Evolutionary conservation across 1,284 basidiomycete species (phyloP).

Genomic region (Malassezia pachydermatis): DNA sequence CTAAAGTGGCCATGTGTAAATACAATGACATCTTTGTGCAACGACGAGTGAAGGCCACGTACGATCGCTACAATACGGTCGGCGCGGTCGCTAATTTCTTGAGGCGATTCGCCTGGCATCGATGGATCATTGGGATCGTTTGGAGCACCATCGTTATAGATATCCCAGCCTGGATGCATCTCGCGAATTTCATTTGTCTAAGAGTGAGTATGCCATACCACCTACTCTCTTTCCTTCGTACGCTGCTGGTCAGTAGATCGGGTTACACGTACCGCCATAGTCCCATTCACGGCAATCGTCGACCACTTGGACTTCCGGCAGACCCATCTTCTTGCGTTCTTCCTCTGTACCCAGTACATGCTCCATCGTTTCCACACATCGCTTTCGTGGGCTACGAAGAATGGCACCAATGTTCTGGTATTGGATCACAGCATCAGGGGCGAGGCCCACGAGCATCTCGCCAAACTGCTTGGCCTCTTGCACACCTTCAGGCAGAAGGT

Average conservation of each 20-base stretch:
- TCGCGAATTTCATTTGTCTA: conserved; percentile 34
- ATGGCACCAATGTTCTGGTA: conserved; percentile 32
- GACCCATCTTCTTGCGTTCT: conserved; percentile 13
- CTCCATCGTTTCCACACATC: conserved; percentile 35
- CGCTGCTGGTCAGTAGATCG: conserved; percentile 6
- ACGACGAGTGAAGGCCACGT: conserved; percentile 27
- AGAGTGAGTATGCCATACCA: not conserved
- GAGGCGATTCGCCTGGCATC: conserved; percentile 36
- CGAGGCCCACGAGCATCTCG: conserved; percentile 31
- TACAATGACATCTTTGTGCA: conserved; percentile 36
- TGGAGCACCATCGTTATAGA: conserved; percentile 41
- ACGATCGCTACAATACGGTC: conserved; percentile 38
- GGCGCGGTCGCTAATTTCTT: conserved; percentile 36
- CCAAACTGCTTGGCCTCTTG: conserved; percentile 35
- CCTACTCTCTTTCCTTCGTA: conserved; percentile 36
- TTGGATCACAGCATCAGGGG: conserved; percentile 32
- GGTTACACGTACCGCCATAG: conserved; percentile 29
- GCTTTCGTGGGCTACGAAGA: conserved; percentile 25
- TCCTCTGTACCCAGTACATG: conserved; percentile 32
- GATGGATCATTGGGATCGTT: conserved; percentile 25
- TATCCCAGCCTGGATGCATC: conserved; percentile 36
- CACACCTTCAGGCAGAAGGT: conserved; percentile 38
- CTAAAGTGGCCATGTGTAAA: conserved; percentile 46
- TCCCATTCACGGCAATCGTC: conserved; percentile 46
- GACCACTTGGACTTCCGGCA: conserved; percentile 24